Percentiles rank a stretch among this genome's conserved stretches.
Evolutionary conservation across 2,329 filamentous ascomycete genomes (phyloP).

Genomic region (Aspergillus flavus): DNA sequence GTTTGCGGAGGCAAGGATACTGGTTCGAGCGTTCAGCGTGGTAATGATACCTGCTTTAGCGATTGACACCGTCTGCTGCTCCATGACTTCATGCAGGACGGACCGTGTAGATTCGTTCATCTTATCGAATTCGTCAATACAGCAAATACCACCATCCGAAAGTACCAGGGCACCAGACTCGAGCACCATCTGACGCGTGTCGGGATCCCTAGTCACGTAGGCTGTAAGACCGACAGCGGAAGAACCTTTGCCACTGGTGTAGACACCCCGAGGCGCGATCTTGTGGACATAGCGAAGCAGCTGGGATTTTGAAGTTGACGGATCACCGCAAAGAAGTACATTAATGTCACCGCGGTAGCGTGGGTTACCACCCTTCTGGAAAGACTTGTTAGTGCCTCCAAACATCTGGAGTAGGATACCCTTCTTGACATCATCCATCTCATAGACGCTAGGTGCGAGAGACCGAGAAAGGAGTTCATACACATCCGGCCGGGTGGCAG

Average conservation of each 20-base stretch:
- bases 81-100: constrained; percentile 79
- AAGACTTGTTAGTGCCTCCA: constrained; percentile 96
- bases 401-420: constrained; percentile 96
- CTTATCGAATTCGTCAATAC: constrained; percentile 80
- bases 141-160: constrained; percentile 75
- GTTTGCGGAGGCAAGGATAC: constrained; percentile 94
- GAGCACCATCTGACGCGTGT: constrained; percentile 72
- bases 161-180: constrained; percentile 74
- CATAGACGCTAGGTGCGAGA: constrained; percentile 91
- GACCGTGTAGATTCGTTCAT: constrained; percentile 76
- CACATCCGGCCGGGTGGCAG: constrained; percentile 77
- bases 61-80: constrained; percentile 77
- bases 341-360: constrained; percentile 98
- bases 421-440: constrained; percentile 99
- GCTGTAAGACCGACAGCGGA: constrained; percentile 76
- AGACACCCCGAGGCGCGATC: constrained; percentile 86
- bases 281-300: constrained; percentile 93
- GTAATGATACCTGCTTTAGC: constrained; percentile 79
- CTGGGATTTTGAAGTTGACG: constrained; percentile 95
- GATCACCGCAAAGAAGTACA: constrained; percentile 92
- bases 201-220: constrained; percentile 75
- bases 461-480: constrained; percentile 92
- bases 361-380: constrained; percentile 92
- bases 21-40: constrained; percentile 91
- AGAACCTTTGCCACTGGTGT: constrained; percentile 75